These are phyloP conservation scores for Apiotrichum laibachii DNA, from an alignment of 1,284 basidiomycete genomes.

Conservation along the genomic window DNA sequence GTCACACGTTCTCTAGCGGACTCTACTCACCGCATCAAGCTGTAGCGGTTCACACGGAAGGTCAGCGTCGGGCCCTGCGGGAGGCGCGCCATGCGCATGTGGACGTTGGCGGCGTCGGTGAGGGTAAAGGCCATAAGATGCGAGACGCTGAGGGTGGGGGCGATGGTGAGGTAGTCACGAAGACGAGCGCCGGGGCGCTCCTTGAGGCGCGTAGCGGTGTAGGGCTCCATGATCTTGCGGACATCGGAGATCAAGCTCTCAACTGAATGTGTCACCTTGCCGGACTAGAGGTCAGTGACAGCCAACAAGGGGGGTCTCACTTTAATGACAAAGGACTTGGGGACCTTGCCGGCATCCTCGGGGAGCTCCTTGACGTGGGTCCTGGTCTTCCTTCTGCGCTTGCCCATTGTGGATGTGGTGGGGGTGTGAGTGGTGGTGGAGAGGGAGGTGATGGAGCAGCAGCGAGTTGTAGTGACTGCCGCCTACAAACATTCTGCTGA, in stretches of 20 bases:
- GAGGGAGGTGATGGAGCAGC: not conserved
- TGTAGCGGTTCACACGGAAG: constrained; percentile 90
- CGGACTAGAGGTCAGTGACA: constrained; percentile 57
- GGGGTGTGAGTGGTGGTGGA: not conserved
- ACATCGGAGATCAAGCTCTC: constrained; percentile 86
- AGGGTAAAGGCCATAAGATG: constrained; percentile 91
- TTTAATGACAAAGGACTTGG: constrained; percentile 78
- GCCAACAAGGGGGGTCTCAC: constrained; percentile 21
- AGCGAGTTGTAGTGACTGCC: too few species aligned
- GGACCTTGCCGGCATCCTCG: constrained; percentile 50
- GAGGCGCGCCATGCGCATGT: constrained; percentile 80
- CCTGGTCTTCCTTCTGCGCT: constrained; percentile 71
- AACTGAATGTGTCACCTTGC: constrained; percentile 83
- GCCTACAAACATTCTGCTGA: not conserved
- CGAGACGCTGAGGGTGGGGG: constrained; percentile 84
- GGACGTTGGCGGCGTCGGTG: constrained; percentile 74
- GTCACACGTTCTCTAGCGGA: too few species aligned
- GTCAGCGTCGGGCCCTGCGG: constrained; percentile 90
- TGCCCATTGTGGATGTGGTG: constrained; percentile 58
- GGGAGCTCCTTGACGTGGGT: constrained; percentile 71
- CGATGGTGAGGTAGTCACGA: constrained; percentile 91
- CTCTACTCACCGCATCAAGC: constrained; percentile 64
- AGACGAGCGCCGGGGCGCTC: constrained; percentile 90
- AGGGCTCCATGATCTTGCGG: constrained; percentile 95
- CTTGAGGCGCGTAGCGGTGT: constrained; percentile 85